Conservation (phyloP, 371 early-diverging fungal genomes). For the Circinella minor region DNA sequence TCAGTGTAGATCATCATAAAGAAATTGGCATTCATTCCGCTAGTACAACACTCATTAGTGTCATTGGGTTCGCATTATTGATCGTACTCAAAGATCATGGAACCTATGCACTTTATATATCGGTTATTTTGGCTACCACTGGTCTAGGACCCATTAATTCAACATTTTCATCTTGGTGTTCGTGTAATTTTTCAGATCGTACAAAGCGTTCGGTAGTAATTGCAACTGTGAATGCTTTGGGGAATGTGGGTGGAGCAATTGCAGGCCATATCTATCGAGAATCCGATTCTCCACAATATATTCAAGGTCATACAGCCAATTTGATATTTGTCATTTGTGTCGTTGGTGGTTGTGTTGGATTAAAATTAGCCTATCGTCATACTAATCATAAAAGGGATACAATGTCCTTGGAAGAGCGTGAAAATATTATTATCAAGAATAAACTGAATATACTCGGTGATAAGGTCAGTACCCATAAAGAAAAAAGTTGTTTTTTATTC, state of each 20-base stretch:
- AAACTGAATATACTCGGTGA: too few species aligned
- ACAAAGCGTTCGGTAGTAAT: slow-evolving; percentile 66
- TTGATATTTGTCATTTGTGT: background rate
- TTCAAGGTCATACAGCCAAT: background rate
- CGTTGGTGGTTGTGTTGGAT: background rate
- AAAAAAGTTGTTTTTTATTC: too few species aligned
- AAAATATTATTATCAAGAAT: too few species aligned
- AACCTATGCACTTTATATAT: slow-evolving; percentile 41
- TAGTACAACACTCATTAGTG: slow-evolving; percentile 56
- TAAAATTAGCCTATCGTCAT: background rate
- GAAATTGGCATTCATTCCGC: slow-evolving; percentile 71
- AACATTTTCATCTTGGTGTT: slow-evolving; percentile 56
- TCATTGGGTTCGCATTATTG: slow-evolving; percentile 67
- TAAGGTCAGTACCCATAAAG: too few species aligned
- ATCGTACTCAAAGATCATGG: slow-evolving; percentile 33
- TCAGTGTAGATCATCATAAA: slow-evolving; percentile 63
- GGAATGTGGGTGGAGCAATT: background rate
- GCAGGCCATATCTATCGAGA: slow-evolving; percentile 2
- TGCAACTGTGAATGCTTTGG: slow-evolving; percentile 31
- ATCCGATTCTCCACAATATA: slow-evolving; percentile 1
- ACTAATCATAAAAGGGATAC: background rate
- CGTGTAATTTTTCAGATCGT: slow-evolving; percentile 64
- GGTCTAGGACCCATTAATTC: slow-evolving; percentile 58
- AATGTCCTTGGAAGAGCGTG: background rate
- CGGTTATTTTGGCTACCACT: slow-evolving; percentile 56